phyloP scores from a whole-genome alignment of 2,329 filamentous ascomycete species.

The Alternaria sp. region DNA sequence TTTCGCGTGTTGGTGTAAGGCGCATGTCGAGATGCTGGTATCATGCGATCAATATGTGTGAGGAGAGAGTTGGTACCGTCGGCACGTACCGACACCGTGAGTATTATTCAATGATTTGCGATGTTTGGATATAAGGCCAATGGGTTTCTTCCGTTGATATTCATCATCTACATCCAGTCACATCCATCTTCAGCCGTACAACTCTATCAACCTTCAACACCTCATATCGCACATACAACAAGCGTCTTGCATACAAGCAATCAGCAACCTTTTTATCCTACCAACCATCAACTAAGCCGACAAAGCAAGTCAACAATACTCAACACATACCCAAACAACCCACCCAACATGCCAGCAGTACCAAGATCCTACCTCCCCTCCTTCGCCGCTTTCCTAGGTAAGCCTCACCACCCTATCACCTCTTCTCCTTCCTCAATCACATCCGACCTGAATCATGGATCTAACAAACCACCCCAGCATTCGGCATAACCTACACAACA shows the following conservation, averaged over 20 bases:
- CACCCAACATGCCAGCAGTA: constrained; percentile 35
- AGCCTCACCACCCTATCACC: neutral
- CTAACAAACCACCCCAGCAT: constrained; percentile 21
- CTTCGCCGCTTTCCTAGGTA: constrained; percentile 43
- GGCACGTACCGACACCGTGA: neutral
- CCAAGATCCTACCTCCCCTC: constrained; percentile 42
- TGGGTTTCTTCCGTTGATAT: neutral
- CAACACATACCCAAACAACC: neutral
- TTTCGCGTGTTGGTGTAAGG: neutral
- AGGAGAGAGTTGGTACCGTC: neutral
- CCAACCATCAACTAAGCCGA: neutral
- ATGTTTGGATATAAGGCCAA: neutral
- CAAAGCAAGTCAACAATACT: too few relatives aligned
- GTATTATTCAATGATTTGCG: too few relatives aligned
- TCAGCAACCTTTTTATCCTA: neutral
- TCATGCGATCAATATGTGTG: neutral
- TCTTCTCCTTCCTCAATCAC: neutral
- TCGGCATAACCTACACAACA: constrained; percentile 42
- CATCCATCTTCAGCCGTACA: neutral
- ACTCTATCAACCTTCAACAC: neutral
- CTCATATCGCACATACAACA: neutral
- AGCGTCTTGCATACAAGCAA: neutral
- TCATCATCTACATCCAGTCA: neutral
- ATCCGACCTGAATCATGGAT: neutral
- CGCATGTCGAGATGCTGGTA: neutral